Percentiles rank a stretch among this genome's conserved stretches.
Evolutionary conservation across 2,329 filamentous ascomycete genomes (phyloP).

Genomic region (Orbilia javanica): DNA sequence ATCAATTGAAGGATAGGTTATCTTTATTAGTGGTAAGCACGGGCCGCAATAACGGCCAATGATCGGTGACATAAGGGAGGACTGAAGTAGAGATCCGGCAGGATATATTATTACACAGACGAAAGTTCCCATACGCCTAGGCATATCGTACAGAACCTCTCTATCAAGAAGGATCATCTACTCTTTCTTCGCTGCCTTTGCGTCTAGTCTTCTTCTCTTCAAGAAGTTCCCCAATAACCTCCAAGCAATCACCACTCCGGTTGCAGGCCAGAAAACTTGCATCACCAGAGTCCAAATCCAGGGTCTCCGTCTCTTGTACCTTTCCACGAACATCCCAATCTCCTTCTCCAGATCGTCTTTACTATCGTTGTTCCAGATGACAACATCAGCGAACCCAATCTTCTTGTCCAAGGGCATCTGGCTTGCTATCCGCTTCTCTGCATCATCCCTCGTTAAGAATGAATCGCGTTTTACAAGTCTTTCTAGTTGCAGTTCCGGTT

Average conservation of each 20-base stretch:
- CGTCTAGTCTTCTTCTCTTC: slow-evolving; percentile 67
- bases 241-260: slow-evolving; percentile 76
- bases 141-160: slow-evolving; percentile 19
- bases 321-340: slow-evolving; percentile 75
- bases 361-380: slow-evolving; percentile 90
- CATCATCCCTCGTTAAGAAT: slow-evolving; percentile 85
- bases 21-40: neutral
- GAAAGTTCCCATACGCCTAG: slow-evolving; percentile 5
- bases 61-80: too few species aligned
- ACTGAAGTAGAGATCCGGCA: neutral
- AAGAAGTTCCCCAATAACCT: slow-evolving; percentile 78
- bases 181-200: slow-evolving; percentile 26
- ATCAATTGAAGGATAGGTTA: too few species aligned
- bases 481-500: slow-evolving; percentile 83
- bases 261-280: slow-evolving; percentile 79
- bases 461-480: slow-evolving; percentile 80
- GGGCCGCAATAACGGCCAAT: neutral
- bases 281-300: slow-evolving; percentile 85
- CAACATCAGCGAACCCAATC: slow-evolving; percentile 79
- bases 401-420: slow-evolving; percentile 90
- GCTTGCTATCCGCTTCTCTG: slow-evolving; percentile 84
- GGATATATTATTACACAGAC: slow-evolving; percentile 8
- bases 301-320: slow-evolving; percentile 75
- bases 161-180: neutral
- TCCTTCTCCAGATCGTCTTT: slow-evolving; percentile 77